Evolutionary conservation across 208 protist species (phyloP).

Genomic region (Leishmania amazonensis): DNA sequence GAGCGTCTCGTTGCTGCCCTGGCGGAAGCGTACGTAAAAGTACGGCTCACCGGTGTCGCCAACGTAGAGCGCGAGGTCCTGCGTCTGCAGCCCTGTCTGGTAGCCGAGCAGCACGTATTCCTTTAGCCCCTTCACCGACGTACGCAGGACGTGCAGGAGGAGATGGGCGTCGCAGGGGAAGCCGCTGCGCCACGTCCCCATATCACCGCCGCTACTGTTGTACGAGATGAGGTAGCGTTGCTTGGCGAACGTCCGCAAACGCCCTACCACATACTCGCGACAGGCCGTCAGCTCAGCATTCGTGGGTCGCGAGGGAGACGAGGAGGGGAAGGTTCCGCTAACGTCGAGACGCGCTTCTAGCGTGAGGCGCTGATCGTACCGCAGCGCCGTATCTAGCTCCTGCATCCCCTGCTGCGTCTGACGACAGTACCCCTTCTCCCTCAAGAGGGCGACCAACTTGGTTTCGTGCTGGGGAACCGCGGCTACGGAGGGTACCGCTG

Average conservation of each 20-base stretch:
- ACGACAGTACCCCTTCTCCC: slow-evolving; percentile 39
- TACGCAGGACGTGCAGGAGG: slow-evolving; percentile 77
- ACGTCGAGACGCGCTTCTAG: slow-evolving; percentile 69
- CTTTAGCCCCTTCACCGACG: slow-evolving; percentile 56
- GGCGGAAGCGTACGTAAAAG: slow-evolving; percentile 76
- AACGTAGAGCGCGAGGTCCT: slow-evolving; percentile 64
- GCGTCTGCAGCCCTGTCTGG: slow-evolving; percentile 38
- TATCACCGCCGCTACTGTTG: slow-evolving; percentile 48
- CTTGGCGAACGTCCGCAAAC: slow-evolving; percentile 55
- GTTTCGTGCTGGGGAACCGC: slow-evolving; percentile 15
- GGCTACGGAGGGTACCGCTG: neutral
- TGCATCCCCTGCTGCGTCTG: slow-evolving; percentile 37
- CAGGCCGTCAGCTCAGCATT: slow-evolving; percentile 43
- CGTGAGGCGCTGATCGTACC: slow-evolving; percentile 67
- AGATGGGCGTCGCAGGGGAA: slow-evolving; percentile 79
- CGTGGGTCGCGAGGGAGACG: slow-evolving; percentile 8
- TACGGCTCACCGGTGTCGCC: slow-evolving; percentile 83
- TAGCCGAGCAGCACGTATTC: slow-evolving; percentile 67
- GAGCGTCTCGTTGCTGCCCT: slow-evolving; percentile 31
- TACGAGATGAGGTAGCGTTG: slow-evolving; percentile 55
- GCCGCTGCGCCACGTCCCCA: slow-evolving; percentile 47
- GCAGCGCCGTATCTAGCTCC: slow-evolving; percentile 52
- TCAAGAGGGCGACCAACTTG: slow-evolving; percentile 41
- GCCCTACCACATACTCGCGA: slow-evolving; percentile 60
- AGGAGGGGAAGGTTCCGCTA: slow-evolving; percentile 47